These are phyloP conservation scores for Fusarium palustre DNA, from an alignment of 2,329 filamentous ascomycete species.

Conservation along the genomic window DNA sequence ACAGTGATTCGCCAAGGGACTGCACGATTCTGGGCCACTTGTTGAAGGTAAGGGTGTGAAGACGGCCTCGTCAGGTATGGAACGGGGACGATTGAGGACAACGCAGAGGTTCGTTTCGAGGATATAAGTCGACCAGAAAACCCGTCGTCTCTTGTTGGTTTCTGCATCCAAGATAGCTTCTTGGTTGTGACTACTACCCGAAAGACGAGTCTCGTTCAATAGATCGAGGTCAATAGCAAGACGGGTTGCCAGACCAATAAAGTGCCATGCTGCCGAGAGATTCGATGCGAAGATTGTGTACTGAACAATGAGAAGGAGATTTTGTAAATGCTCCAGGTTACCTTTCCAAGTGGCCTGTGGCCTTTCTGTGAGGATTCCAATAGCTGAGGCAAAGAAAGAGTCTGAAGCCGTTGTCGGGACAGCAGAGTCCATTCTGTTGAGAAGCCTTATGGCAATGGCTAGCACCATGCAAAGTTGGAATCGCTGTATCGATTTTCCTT, in stretches of 20 bases:
- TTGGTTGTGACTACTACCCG: not conserved
- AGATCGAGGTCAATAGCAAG: slow-evolving; percentile 31
- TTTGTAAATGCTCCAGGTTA: slow-evolving; percentile 23
- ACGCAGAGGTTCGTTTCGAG: slow-evolving; percentile 36
- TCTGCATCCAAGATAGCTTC: not conserved
- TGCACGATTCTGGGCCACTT: slow-evolving; percentile 7
- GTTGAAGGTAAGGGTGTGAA: slow-evolving; percentile 19
- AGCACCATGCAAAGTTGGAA: slow-evolving; percentile 31
- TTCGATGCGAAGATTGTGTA: slow-evolving; percentile 32
- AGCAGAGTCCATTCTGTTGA: slow-evolving; percentile 28
- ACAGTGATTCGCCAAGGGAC: slow-evolving; percentile 35
- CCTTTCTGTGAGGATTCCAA: slow-evolving; percentile 5
- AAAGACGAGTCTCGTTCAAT: not conserved
- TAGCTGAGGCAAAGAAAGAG: slow-evolving; percentile 19
- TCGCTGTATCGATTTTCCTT: not conserved
- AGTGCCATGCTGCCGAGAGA: slow-evolving; percentile 34
- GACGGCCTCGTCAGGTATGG: slow-evolving; percentile 35
- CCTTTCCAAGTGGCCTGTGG: slow-evolving; percentile 23
- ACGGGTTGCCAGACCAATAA: slow-evolving; percentile 32
- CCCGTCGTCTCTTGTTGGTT: slow-evolving; percentile 4
- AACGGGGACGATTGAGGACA: slow-evolving; percentile 24
- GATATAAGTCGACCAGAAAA: slow-evolving; percentile 35
- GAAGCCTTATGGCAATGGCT: slow-evolving; percentile 25
- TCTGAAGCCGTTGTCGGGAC: slow-evolving; percentile 31
- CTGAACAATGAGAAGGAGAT: slow-evolving; percentile 29